Evolutionary conservation across 192 early-diverging fungal genomes (phyloP).

Genomic region (Gamsiella multidivaricata): DNA sequence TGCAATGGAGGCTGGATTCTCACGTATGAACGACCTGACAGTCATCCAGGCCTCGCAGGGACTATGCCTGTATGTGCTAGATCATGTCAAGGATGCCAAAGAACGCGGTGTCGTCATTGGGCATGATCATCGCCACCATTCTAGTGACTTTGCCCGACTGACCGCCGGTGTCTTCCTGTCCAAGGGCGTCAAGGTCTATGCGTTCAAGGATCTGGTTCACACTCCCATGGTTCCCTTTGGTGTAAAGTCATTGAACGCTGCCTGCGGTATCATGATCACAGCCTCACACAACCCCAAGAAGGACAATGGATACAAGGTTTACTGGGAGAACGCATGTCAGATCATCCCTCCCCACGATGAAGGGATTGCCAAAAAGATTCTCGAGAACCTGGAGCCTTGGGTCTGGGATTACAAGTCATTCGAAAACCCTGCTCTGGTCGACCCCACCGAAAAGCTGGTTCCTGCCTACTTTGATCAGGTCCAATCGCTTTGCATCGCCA

Average conservation of each 20-base stretch:
- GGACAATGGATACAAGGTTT: slow-evolving; percentile 93
- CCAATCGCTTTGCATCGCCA: slow-evolving; percentile 52
- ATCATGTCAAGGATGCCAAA: slow-evolving; percentile 65
- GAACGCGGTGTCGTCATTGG: slow-evolving; percentile 89
- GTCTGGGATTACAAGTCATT: slow-evolving; percentile 77
- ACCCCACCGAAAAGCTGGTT: slow-evolving; percentile 70
- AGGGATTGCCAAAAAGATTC: slow-evolving; percentile 80
- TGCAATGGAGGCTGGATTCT: slow-evolving; percentile 94
- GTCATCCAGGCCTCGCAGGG: slow-evolving; percentile 96
- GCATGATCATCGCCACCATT: slow-evolving; percentile 95
- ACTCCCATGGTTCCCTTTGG: slow-evolving; percentile 93
- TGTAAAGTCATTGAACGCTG: slow-evolving; percentile 75
- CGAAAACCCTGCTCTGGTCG: slow-evolving; percentile 62
- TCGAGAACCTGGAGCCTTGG: slow-evolving; percentile 72
- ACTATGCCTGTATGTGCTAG: slow-evolving; percentile 74
- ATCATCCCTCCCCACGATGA: slow-evolving; percentile 91
- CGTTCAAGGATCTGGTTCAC: slow-evolving; percentile 77
- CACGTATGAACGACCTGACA: slow-evolving; percentile 92
- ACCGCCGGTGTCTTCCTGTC: slow-evolving; percentile 86
- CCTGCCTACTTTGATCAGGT: slow-evolving; percentile 80
- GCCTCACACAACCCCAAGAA: slow-evolving; percentile 95
- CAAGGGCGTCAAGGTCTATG: slow-evolving; percentile 83
- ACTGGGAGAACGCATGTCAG: slow-evolving; percentile 92
- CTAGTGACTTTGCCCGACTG: slow-evolving; percentile 80
- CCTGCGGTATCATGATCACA: slow-evolving; percentile 95